These are phyloP conservation scores for Mycotypha africana DNA, from an alignment of 371 early-diverging fungal species.

Conservation along the genomic window DNA sequence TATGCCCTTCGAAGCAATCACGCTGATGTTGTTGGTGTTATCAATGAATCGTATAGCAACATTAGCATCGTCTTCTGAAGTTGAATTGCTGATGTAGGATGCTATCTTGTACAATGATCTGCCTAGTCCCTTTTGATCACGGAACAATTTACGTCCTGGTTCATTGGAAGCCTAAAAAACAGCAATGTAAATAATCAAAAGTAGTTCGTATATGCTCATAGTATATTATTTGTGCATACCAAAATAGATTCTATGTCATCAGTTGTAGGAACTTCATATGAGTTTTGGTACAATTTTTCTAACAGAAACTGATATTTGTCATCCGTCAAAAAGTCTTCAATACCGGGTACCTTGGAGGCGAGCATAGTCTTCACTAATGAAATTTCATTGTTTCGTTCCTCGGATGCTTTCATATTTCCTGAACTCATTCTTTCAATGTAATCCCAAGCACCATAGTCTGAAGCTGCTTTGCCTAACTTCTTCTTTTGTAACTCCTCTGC, in stretches of 20 bases:
- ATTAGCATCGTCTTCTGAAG: conserved; percentile 39
- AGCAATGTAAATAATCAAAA: no score
- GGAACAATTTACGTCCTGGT: conserved; percentile 24
- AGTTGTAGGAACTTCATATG: conserved; percentile 47
- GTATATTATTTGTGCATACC: conserved; percentile 19
- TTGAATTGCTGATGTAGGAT: conserved; percentile 27
- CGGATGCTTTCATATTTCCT: conserved; percentile 46
- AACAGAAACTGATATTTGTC: conserved; percentile 78
- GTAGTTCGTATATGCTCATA: background rate
- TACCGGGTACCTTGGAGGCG: conserved; percentile 66
- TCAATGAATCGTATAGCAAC: conserved; percentile 47
- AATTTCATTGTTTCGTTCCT: conserved; percentile 50
- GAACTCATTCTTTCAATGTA: conserved; percentile 77
- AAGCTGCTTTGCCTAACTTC: conserved; percentile 32
- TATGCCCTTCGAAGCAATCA: conserved; percentile 56
- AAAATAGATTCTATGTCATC: conserved; percentile 21
- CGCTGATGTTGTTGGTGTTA: conserved; percentile 40
- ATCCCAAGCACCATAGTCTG: conserved; percentile 62
- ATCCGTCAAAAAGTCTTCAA: conserved; percentile 75
- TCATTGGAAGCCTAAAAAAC: conserved; percentile 19
- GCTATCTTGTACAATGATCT: conserved; percentile 36
- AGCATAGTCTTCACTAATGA: conserved; percentile 56
- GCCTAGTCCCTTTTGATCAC: conserved; percentile 61
- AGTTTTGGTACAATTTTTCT: conserved; percentile 71
- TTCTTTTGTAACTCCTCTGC: conserved; percentile 62